Conservation (phyloP, 306 rosid genomes). For the Lathyrus oleraceus region DNA sequence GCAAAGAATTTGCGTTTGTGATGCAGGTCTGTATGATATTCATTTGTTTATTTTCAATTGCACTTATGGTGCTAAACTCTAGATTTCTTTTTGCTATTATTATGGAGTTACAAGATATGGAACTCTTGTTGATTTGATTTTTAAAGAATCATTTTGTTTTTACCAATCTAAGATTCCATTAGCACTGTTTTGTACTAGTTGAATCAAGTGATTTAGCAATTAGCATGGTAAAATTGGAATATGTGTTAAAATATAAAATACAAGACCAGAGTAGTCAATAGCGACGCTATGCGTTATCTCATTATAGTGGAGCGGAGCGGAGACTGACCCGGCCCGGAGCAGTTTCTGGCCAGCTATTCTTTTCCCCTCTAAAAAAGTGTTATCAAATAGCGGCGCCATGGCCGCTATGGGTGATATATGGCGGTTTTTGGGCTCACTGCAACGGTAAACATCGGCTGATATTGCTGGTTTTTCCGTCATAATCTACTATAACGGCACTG, state of each 20-base stretch:
- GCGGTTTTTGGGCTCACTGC: too few relatives aligned
- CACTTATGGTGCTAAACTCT: neutral
- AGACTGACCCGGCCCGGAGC: too few relatives aligned
- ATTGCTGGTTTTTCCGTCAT: too few relatives aligned
- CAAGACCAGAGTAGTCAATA: too few relatives aligned
- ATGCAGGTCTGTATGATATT: conserved; percentile 52
- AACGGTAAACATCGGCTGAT: too few relatives aligned
- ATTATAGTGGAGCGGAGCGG: too few relatives aligned
- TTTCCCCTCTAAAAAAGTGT: too few relatives aligned
- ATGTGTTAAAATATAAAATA: neutral
- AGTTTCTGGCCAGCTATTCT: too few relatives aligned
- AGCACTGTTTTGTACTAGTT: neutral
- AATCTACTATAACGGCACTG: too few relatives aligned
- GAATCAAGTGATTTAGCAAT: conserved; percentile 3
- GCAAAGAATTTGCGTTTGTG: conserved; percentile 72
- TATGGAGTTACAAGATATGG: neutral
- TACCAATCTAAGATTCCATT: neutral
- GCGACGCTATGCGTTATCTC: too few relatives aligned
- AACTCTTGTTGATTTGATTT: neutral
- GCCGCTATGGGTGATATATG: too few relatives aligned
- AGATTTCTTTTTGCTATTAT: neutral
- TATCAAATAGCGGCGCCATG: too few relatives aligned
- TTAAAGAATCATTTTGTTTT: neutral
- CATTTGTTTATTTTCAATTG: neutral
- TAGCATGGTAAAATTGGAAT: neutral